phyloP scores from a whole-genome alignment of 2,329 filamentous ascomycete species.

The Sporothrix brunneoviolacea region DNA sequence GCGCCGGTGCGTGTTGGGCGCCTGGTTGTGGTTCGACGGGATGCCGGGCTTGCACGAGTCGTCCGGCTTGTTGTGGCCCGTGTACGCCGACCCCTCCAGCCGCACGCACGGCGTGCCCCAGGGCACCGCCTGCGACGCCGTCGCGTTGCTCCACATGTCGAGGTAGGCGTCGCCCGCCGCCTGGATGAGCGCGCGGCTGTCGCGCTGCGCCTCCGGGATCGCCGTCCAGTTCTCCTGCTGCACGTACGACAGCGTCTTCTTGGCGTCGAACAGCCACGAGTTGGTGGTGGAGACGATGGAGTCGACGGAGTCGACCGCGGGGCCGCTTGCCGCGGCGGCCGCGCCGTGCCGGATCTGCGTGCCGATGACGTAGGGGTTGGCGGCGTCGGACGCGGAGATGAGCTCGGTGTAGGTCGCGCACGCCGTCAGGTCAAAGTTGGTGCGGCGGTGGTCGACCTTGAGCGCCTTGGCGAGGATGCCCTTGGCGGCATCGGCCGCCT shows the following conservation, averaged over 20 bases:
- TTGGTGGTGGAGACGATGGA: slow-evolving; percentile 26
- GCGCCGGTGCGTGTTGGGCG: slow-evolving; percentile 21
- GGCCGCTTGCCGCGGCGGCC: slow-evolving; percentile 19
- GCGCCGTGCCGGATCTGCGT: slow-evolving; percentile 23
- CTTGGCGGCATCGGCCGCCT: slow-evolving; percentile 22
- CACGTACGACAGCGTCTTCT: slow-evolving; percentile 25
- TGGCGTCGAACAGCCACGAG: slow-evolving; percentile 29
- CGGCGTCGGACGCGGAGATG: slow-evolving; percentile 22
- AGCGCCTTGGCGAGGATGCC: slow-evolving; percentile 27
- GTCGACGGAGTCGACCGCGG: slow-evolving; percentile 20
- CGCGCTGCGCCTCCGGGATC: slow-evolving; percentile 22
- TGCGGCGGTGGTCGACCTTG: slow-evolving; percentile 30
- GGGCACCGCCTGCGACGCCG: slow-evolving; percentile 24
- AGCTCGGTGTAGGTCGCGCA: slow-evolving; percentile 34
- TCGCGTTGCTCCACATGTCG: slow-evolving; percentile 28
- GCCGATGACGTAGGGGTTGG: slow-evolving; percentile 32
- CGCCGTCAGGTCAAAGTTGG: slow-evolving; percentile 28
- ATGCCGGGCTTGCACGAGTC: slow-evolving; percentile 23
- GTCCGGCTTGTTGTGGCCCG: slow-evolving; percentile 13
- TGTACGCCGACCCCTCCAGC: slow-evolving; percentile 24
- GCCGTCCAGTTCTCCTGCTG: slow-evolving; percentile 25
- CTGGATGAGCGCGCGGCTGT: slow-evolving; percentile 23
- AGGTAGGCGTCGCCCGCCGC: slow-evolving; percentile 28
- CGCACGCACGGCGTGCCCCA: slow-evolving; percentile 32
- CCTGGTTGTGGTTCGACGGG: slow-evolving; percentile 19